Percentiles rank a stretch among this genome's conserved stretches.
Conservation (phyloP, 2,329 filamentous ascomycete genomes). For the Pseudovirgaria hyperparasitica region DNA sequence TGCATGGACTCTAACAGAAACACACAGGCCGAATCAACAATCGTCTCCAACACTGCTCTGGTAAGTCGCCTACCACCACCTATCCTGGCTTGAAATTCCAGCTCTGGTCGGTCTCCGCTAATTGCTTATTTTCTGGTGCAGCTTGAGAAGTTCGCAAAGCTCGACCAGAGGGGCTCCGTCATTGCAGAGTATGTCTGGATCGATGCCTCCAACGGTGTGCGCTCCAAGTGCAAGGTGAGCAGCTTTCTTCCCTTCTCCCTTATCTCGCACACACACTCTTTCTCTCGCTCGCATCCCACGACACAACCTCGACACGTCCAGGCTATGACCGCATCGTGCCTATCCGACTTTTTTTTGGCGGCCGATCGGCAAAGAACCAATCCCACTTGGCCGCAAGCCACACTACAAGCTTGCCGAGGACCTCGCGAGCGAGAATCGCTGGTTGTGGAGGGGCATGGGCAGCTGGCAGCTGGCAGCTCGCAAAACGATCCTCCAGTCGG, state of each 20-base stretch:
- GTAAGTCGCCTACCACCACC: constrained; percentile 22
- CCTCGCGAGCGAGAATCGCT: no score
- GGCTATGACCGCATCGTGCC: no score
- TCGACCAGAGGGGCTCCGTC: constrained; percentile 77
- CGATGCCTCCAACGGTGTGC: constrained; percentile 67
- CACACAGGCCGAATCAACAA: constrained; percentile 24
- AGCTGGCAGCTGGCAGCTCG: no score
- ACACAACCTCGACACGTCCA: constrained; percentile 5
- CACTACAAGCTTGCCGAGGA: no score
- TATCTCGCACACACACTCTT: constrained; percentile 7
- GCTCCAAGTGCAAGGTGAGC: constrained; percentile 92
- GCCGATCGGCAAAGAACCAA: no score
- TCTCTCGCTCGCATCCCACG: constrained; percentile 4
- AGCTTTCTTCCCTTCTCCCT: constrained; percentile 8
- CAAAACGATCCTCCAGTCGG: no score
- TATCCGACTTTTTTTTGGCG: no score
- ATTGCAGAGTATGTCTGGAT: constrained; percentile 98
- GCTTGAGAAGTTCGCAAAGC: constrained; percentile 84
- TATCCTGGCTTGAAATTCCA: constrained; percentile 1
- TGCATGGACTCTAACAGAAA: constrained; percentile 1
- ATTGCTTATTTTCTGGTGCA: constrained; percentile 29
- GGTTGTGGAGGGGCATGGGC: no score
- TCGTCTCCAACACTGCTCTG: constrained; percentile 35
- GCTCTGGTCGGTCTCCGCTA: constrained; percentile 11
- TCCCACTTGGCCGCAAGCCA: no score